A percentile compares a stretch with the other conserved stretches of the same genome.
Conservation (phyloP, 176 grass and related monocot species). For the Luzula sylvatica region DNA sequence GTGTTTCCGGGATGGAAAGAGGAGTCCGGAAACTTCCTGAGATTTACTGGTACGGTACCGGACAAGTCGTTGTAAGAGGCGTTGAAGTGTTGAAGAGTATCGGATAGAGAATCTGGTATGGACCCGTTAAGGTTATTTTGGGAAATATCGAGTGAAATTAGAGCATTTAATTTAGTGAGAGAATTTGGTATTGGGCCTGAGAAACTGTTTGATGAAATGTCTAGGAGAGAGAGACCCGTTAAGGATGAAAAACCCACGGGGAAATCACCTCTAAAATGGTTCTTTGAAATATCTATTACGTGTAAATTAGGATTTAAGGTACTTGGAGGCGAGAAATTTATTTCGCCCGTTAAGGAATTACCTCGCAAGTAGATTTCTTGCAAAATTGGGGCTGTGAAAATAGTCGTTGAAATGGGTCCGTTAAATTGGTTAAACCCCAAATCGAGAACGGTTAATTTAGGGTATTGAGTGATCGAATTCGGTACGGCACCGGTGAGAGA, state of each 20-base stretch:
- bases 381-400: slow-evolving; percentile 66
- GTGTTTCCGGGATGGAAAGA: slow-evolving; percentile 97
- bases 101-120: slow-evolving; percentile 58
- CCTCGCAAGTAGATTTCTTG: slow-evolving; percentile 69
- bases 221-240: slow-evolving; percentile 55
- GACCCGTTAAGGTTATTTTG: slow-evolving; percentile 63
- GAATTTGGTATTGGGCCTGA: slow-evolving; percentile 50
- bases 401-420: slow-evolving; percentile 42
- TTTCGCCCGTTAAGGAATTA: slow-evolving; percentile 53
- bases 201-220: slow-evolving; percentile 84
- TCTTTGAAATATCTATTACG: slow-evolving; percentile 73
- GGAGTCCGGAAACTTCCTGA: slow-evolving; percentile 91
- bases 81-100: slow-evolving; percentile 61
- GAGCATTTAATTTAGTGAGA: slow-evolving; percentile 52
- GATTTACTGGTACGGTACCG: slow-evolving; percentile 72
- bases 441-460: slow-evolving; percentile 80
- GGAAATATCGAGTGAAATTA: slow-evolving; percentile 68
- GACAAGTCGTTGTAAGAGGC: slow-evolving; percentile 89
- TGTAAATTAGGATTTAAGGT: slow-evolving; percentile 55
- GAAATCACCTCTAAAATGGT: slow-evolving; percentile 68
- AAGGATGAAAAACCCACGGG: slow-evolving; percentile 62
- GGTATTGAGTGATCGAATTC: slow-evolving; percentile 60
- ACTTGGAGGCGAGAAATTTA: slow-evolving; percentile 43
- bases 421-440: slow-evolving; percentile 68
- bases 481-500: slow-evolving; percentile 44